Evolutionary conservation across 2,329 filamentous ascomycete genomes (phyloP).

Genomic region (Emergomyces orientalis): DNA sequence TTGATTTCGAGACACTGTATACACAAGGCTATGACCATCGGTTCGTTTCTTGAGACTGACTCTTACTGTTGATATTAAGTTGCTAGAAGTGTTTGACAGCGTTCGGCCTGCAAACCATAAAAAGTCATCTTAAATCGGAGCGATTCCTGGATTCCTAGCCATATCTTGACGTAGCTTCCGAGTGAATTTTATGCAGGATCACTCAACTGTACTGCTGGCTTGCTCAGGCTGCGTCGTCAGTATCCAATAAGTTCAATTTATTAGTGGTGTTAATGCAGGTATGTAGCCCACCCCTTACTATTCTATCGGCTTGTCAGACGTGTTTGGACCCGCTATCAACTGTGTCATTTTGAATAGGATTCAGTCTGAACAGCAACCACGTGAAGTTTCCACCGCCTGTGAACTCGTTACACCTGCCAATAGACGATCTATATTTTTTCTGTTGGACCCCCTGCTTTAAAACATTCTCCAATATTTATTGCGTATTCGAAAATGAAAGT

Average conservation of each 20-base stretch:
- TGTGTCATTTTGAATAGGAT: background rate
- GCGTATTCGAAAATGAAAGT: background rate
- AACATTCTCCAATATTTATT: background rate
- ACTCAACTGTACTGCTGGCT: background rate
- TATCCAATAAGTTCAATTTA: background rate
- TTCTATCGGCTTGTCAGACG: background rate
- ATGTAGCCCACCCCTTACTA: background rate
- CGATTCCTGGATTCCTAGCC: background rate
- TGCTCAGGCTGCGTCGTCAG: background rate
- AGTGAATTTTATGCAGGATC: background rate
- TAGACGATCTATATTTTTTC: background rate
- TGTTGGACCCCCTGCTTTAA: background rate
- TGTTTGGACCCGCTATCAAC: background rate
- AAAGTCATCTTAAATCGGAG: background rate
- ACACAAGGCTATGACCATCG: conserved; percentile 5
- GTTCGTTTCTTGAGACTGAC: background rate
- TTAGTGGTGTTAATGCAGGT: background rate
- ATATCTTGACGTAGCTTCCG: background rate
- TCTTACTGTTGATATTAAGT: background rate
- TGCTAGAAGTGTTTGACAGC: background rate
- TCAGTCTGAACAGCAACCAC: background rate
- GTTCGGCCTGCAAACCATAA: background rate
- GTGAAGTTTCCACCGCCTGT: background rate
- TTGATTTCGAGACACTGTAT: background rate
- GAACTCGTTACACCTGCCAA: conserved; percentile 2